Base-by-base conservation (phyloP, 257 asterid genomes). In the Primulina huaijiensis region DNA sequence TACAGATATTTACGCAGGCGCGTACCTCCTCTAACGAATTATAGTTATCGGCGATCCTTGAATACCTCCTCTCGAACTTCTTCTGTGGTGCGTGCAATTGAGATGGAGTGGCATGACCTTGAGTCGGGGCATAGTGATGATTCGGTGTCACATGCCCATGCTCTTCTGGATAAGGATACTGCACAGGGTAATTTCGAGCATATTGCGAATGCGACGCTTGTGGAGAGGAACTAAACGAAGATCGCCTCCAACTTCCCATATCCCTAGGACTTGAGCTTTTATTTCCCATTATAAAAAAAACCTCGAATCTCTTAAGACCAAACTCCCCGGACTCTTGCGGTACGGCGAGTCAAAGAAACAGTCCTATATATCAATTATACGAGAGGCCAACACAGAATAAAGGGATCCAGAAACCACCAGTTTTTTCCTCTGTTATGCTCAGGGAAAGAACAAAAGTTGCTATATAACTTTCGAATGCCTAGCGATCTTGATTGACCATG, bases 41-140 rank as follows among this genome's bases (percentile, higher is more conserved):
- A 77, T 89, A 93, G 75, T 85, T 78, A 82, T 93, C 99, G 0
- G 99, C 97, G 72, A 93, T 93, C 85, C 86, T 83, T 12, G 97
- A 90, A 82, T 89, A 93, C 73, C 95, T 81, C 82, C 92, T 70
- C 25, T 93, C 97, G n/a, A 93, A 73, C 78, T 78, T 85, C 79
- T 82, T 87, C 65, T 81, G 80, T 0, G 86, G 83, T 21, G 80
- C 80, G 25, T 67, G 76, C 7, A 21, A 4, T 43, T 72, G 80
- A 34, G 77, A 55, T 5, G 82, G 83, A 17, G 79, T 77, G 16
- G 62, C 90, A 71, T 81, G 78, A 60, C 78, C 70, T 27, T 77
- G 80, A 19, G 89, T 57, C 34, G 88, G 77, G 57, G 86, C 83
- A 65, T 61, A 68, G 25, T 73, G 65, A 65, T 72, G 82, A 71